Evolutionary conservation across 2,329 filamentous ascomycete species (phyloP), one percentile per base, ranked within the genome.

Genomic region (Aspergillus quadrilineatus): DNA sequence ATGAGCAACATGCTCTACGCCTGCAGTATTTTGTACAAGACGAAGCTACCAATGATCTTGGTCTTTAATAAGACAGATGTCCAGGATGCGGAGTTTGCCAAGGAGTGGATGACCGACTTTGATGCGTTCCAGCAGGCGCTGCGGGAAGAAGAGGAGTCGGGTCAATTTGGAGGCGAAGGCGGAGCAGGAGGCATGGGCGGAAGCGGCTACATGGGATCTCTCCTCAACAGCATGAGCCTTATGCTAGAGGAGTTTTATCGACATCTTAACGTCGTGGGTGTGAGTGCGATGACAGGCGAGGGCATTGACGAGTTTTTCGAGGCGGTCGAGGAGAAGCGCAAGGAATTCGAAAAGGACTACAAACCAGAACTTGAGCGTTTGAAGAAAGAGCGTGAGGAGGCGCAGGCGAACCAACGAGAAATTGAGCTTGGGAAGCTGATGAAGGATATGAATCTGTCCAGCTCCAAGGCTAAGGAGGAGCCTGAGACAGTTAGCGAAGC

Each of bases 1-100:
- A 99, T 99, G 94, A 95, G 90, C 73, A 99, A 99, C 77, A 99
- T 99, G 94, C 86, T 99, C 43, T 99, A 99, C 75, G 94, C 94
- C 22, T 97, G 94, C 81, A 96, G 90, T 58, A 99, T 99, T 62
- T 84, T 99, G 14, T 99, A 99, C 84, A 97, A 97, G 80, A 97
- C 93, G 1, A 96, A 96, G 73, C 81, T 99, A 0, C 94, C 94
- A 26, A 99, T 99, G 94, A 95, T 99, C 53, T 79, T 99, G 6
- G 94, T 99, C 9, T 97, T 99, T 82, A 99, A 99, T 81, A 99
- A 99, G 79, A 97, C 92, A 0, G 94, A 99, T 68, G 91, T 96
- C 42, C 91, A 96, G 73, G 89, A 95, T 67, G 90, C 92, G 0
- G 83, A 85, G 28, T 96, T 96, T 68, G 94, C 92, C 1, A 94